These are phyloP conservation scores for Nakaseomyces kungkrabaensis DNA, from an alignment of 1,139 yeast genomes.

Conservation along the genomic window DNA sequence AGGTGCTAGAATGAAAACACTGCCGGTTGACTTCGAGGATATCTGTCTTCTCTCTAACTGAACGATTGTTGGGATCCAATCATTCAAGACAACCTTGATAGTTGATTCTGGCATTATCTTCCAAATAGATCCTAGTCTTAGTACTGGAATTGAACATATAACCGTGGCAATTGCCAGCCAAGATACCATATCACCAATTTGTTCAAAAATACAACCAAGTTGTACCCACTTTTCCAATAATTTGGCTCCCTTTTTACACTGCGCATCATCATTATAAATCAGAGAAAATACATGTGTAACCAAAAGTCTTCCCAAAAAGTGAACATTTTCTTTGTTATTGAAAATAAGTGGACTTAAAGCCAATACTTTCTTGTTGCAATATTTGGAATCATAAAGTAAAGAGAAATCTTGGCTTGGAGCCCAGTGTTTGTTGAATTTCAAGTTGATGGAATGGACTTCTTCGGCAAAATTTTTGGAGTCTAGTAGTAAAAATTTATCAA, in stretches of 20 bases:
- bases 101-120: conserved; percentile 52
- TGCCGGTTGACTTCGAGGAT: conserved; percentile 40
- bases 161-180: conserved; percentile 89
- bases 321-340: conserved; percentile 57
- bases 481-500: conserved; percentile 36
- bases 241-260: conserved; percentile 38
- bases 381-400: conserved; percentile 40
- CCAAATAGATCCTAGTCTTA: conserved; percentile 73
- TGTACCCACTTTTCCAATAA: conserved; percentile 78
- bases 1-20: conserved; percentile 47
- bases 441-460: conserved; percentile 49
- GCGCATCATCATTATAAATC: conserved; percentile 18
- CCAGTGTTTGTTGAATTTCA: conserved; percentile 55
- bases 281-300: conserved; percentile 54
- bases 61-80: conserved; percentile 91
- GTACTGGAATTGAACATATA: conserved; percentile 71
- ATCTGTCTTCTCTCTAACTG: conserved; percentile 74
- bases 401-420: conserved; percentile 61
- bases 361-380: conserved; percentile 28
- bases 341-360: conserved; percentile 47
- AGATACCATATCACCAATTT: conserved; percentile 84
- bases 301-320: conserved; percentile 64
- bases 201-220: conserved; percentile 68
- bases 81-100: conserved; percentile 57
- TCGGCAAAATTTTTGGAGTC: conserved; percentile 43